Base-by-base conservation (phyloP, 148 eudicot genomes). In the Amaranthus palmeri region DNA sequence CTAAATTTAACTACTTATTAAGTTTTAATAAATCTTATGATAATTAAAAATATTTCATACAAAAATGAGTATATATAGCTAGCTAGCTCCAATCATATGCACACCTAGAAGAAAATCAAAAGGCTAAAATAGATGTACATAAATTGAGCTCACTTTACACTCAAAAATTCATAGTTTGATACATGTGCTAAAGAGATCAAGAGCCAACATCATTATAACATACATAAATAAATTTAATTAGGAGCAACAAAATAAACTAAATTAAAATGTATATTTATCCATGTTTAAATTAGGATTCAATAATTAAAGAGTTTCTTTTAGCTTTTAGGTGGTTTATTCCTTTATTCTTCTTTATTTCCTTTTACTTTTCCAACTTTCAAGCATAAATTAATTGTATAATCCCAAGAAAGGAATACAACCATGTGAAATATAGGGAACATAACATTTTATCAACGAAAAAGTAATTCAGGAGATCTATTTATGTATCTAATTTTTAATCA, bases 391-490 rank as follows among this genome's bases (percentile, higher is more conserved):
- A 57, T 42, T 4, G 13, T 9, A 42, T n/a, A 14, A 59, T 62
- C 67, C 54, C 76, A 77, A 77, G 76, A 1, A 77, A 72, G 72
- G 76, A 66, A 77, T 72, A 77, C 80, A 72, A 66, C 43, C 76
- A 77, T 77, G 80, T 77, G 80, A 72, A 67, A 61, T 75, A 8
- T 8, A 63, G 4, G 40, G 25, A 2, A 63, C 54, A 60, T 11
- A 10, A 25, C 36, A 1, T 25, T 25, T 25, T 25, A 25, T 25
- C 36, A 25, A 25, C 36, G 36, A 25, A 25, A 25, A 25, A 25
- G 36, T 25, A 25, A 25, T 25, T 0, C 36, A 25, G 36, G 36
- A 25, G 2, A 25, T 25, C 36, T 25, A 25, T 25, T 25, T 25
- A 25, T 25, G 36, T 25, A 36, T 12, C 36, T 25, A 25, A 25